Conservation (phyloP, 192 early-diverging fungal genomes). For the Linnemannia hyalina region DNA sequence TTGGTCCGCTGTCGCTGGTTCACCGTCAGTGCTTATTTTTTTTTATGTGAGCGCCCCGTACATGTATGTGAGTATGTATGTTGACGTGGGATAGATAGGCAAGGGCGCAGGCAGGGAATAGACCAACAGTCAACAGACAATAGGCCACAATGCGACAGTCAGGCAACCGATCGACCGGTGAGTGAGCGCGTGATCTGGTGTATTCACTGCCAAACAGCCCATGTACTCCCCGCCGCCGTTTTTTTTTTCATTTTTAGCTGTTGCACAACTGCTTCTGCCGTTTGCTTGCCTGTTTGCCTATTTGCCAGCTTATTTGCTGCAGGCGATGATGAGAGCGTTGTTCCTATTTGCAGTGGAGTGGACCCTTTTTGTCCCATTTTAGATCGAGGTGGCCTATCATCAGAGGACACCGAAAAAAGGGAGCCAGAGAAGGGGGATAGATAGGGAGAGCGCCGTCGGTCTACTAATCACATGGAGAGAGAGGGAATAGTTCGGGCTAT, state of each 20-base stretch:
- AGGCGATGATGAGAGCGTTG: not conserved
- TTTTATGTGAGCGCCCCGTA: not conserved
- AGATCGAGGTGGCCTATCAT: not conserved
- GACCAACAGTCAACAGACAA: not conserved
- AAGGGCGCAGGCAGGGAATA: not conserved
- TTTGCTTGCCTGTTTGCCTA: not conserved
- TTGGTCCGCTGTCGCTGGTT: not conserved
- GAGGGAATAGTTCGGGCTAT: not conserved
- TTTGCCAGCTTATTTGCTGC: not conserved
- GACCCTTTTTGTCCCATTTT: constrained; percentile 4
- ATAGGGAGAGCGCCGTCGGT: not conserved
- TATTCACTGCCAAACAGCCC: not conserved
- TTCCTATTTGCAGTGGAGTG: not conserved
- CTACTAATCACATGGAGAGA: not conserved
- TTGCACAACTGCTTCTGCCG: not conserved
- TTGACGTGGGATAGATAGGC: not conserved
- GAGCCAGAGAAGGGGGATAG: not conserved
- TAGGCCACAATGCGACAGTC: not conserved
- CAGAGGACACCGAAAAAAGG: not conserved
- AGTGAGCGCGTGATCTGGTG: constrained; percentile 1
- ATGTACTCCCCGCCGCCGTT: not conserved
- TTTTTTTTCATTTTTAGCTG: not conserved
- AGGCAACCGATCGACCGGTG: not conserved
- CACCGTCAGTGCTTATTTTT: not conserved
- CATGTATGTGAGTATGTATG: not conserved